These are phyloP conservation scores for Physcia stellaris DNA, from an alignment of 495 filamentous ascomycete species.

Conservation along the genomic window DNA sequence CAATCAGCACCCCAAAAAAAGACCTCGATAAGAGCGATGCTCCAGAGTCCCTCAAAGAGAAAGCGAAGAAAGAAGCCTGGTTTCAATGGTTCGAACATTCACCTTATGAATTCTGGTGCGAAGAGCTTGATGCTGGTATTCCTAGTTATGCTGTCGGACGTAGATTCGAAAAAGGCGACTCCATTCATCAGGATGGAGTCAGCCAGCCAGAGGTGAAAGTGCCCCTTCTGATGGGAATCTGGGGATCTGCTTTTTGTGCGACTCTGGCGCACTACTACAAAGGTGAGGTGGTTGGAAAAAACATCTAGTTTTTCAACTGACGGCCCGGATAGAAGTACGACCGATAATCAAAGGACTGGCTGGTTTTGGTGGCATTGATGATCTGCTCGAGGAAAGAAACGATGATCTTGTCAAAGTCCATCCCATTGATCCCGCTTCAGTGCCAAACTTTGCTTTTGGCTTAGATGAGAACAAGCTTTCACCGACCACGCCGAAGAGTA, in stretches of 20 bases:
- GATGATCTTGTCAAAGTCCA: constrained; percentile 79
- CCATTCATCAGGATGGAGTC: constrained; percentile 39
- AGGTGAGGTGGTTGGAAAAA: no score
- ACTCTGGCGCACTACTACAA: constrained; percentile 92
- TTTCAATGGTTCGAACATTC: constrained; percentile 98
- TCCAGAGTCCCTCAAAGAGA: constrained; percentile 39
- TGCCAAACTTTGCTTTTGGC: constrained; percentile 77
- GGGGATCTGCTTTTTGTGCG: constrained; percentile 91
- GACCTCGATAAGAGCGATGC: constrained; percentile 24
- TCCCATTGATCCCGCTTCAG: constrained; percentile 74
- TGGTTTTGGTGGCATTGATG: constrained; percentile 67
- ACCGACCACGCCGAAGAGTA: constrained; percentile 55
- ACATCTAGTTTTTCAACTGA: no score
- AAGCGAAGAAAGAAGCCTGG: constrained; percentile 65
- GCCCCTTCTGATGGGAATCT: constrained; percentile 76
- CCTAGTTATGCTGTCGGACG: constrained; percentile 88
- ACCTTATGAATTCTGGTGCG: constrained; percentile 92
- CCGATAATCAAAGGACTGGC: constrained; percentile 60
- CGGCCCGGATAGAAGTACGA: no score
- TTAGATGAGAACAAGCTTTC: constrained; percentile 59
- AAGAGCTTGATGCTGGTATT: constrained; percentile 81
- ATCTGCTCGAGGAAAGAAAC: constrained; percentile 69
- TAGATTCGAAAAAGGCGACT: constrained; percentile 61
- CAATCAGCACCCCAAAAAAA: constrained; percentile 35
- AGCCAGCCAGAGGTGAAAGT: constrained; percentile 70